phyloP scores from a whole-genome alignment of 441 rosid species.

The Brassica balearica region DNA sequence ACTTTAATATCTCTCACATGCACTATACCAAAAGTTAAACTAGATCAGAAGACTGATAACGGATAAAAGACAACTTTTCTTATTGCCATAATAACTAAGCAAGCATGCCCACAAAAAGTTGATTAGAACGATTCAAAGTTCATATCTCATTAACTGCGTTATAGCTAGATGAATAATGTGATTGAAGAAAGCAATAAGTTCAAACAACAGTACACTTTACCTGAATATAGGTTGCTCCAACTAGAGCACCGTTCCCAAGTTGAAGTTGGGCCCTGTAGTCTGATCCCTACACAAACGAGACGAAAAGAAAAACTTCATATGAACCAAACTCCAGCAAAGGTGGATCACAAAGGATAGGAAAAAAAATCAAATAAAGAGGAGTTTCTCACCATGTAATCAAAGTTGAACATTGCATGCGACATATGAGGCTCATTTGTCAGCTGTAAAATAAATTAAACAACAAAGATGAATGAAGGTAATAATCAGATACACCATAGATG shows the following conservation, averaged over 20 bases:
- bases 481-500: neutral
- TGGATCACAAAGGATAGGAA: neutral
- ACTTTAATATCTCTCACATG: neutral
- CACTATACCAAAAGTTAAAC: neutral
- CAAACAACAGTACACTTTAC: slow-evolving; percentile 44
- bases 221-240: slow-evolving; percentile 97
- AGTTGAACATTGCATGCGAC: slow-evolving; percentile 90
- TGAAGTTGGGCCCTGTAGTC: slow-evolving; percentile 90
- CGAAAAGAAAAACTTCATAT: neutral
- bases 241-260: slow-evolving; percentile 77
- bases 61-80: neutral
- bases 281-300: slow-evolving; percentile 58
- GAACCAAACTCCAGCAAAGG: neutral
- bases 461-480: neutral
- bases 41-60: neutral
- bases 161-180: neutral
- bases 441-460: slow-evolving; percentile 51
- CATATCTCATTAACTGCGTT: slow-evolving; percentile 10
- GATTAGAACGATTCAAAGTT: slow-evolving; percentile 5
- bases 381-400: slow-evolving; percentile 83
- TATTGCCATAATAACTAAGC: neutral
- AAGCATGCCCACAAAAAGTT: slow-evolving; percentile 23
- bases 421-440: slow-evolving; percentile 81
- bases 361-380: neutral
- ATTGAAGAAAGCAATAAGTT: neutral